Conservation (phyloP, 1,139 yeast species). For the Suhomyces wounanorum region DNA sequence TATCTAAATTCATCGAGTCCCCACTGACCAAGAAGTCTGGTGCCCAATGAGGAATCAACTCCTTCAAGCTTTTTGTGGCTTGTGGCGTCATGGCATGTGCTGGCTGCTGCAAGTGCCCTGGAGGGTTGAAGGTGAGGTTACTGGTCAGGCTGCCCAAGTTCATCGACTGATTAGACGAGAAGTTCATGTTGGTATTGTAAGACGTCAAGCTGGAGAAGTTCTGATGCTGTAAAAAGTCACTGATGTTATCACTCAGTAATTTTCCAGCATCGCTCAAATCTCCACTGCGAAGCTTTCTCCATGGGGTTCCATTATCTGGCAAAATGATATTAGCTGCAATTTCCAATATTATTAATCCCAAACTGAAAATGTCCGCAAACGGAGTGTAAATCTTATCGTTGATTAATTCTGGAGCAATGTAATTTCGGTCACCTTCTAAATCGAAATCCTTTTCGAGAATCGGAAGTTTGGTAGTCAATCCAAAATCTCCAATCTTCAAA, state of each 20-base stretch:
- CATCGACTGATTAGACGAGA: conserved; percentile 14
- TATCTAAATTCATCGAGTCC: conserved; percentile 73
- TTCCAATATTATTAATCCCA: conserved; percentile 90
- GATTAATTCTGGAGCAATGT: conserved; percentile 95
- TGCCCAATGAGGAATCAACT: conserved; percentile 71
- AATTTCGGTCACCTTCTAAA: conserved; percentile 95
- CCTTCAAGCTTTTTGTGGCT: conserved; percentile 21
- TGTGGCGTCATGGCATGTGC: conserved; percentile 9
- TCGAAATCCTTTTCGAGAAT: conserved; percentile 64
- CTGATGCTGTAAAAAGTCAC: conserved; percentile 46
- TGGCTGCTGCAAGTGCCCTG: conserved; percentile 10
- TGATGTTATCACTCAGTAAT: conserved; percentile 58
- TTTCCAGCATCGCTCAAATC: conserved; percentile 95
- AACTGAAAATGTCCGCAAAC: conserved; percentile 91
- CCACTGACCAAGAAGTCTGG: conserved; percentile 75
- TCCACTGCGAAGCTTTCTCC: conserved; percentile 96
- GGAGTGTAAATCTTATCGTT: conserved; percentile 81
- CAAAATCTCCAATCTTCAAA: conserved; percentile 82
- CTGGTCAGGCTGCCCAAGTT: conserved; percentile 11
- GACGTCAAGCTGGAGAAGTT: conserved; percentile 41
- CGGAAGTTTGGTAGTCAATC: conserved; percentile 57
- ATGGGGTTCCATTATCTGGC: conserved; percentile 95
- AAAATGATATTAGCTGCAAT: conserved; percentile 93
- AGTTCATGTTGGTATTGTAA: conserved; percentile 24
- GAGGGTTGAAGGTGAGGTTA: conserved; percentile 11